Evolutionary conservation across 1,139 yeast genomes (phyloP).

Genomic region (Candida sanyaensis): DNA sequence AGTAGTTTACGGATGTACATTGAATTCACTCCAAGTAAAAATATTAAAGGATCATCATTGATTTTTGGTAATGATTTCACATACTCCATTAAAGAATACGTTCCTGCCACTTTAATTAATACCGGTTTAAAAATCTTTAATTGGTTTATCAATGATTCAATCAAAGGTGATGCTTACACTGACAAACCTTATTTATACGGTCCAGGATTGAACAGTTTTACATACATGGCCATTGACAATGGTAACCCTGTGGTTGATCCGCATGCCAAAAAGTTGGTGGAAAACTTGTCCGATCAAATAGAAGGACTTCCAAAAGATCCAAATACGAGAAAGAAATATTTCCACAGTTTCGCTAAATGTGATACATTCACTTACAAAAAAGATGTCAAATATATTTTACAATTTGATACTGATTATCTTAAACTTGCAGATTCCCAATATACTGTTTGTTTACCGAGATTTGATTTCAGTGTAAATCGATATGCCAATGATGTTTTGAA

Average conservation of each 20-base stretch:
- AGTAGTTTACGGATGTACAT: constrained; percentile 40
- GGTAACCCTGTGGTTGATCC: constrained; percentile 5
- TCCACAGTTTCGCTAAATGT: constrained; percentile 30
- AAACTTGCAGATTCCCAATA: constrained; percentile 45
- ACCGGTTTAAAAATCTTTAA: constrained; percentile 55
- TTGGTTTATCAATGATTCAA: constrained; percentile 65
- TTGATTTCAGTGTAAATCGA: constrained; percentile 41
- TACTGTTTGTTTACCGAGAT: constrained; percentile 43
- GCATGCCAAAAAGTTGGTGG: constrained; percentile 11
- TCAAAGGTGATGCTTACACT: constrained; percentile 61
- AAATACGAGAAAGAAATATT: constrained; percentile 34
- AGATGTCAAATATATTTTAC: constrained; percentile 26
- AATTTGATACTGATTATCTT: constrained; percentile 43
- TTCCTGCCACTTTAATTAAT: constrained; percentile 51
- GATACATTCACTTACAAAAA: constrained; percentile 32
- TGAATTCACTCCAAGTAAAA: constrained; percentile 39
- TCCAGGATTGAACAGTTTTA: constrained; percentile 59
- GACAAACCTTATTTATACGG: constrained; percentile 69
- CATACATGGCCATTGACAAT: constrained; percentile 24
- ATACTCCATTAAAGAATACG: constrained; percentile 56
- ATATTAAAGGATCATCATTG: constrained; percentile 52
- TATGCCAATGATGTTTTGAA: constrained; percentile 45
- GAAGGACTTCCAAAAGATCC: constrained; percentile 32
- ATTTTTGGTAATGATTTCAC: constrained; percentile 72
- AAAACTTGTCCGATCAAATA: constrained; percentile 18